These are phyloP conservation scores for Ascobolus immersus DNA, from an alignment of 495 filamentous ascomycete species.

Conservation along the genomic window DNA sequence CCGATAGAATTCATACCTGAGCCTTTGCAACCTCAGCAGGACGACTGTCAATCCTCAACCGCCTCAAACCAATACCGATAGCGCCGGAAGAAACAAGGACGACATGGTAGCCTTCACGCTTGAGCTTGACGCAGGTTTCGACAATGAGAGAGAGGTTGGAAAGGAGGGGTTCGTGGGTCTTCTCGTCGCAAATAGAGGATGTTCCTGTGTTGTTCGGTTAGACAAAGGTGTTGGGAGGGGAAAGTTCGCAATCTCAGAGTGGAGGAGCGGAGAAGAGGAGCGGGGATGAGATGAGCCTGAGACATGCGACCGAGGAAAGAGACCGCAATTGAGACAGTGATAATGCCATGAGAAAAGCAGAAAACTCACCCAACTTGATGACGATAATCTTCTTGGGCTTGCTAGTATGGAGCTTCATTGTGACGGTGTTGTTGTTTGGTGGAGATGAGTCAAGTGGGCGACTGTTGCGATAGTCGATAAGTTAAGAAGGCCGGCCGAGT, in stretches of 20 bases:
- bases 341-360: too few species aligned
- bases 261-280: background rate
- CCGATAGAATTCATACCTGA: constrained; percentile 27
- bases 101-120: constrained; percentile 76
- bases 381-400: too few species aligned
- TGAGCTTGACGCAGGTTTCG: constrained; percentile 64
- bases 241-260: background rate
- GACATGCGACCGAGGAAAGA: background rate
- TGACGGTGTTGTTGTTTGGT: too few species aligned
- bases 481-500: too few species aligned
- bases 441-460: too few species aligned
- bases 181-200: constrained; percentile 92
- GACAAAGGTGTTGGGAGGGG: background rate
- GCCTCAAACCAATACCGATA: constrained; percentile 70
- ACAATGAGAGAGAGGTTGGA: constrained; percentile 76
- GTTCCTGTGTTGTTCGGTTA: constrained; percentile 34
- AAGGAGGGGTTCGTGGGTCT: constrained; percentile 84
- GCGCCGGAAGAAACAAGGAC: constrained; percentile 91
- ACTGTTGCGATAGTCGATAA: too few species aligned
- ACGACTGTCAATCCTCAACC: constrained; percentile 71
- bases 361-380: constrained; percentile 75
- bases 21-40: constrained; percentile 69
- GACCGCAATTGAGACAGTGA: too few species aligned
- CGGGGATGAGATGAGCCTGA: background rate
- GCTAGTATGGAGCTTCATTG: too few species aligned